These are phyloP conservation scores for Podila minutissima DNA, from an alignment of 192 early-diverging fungal genomes.

Conservation along the genomic window DNA sequence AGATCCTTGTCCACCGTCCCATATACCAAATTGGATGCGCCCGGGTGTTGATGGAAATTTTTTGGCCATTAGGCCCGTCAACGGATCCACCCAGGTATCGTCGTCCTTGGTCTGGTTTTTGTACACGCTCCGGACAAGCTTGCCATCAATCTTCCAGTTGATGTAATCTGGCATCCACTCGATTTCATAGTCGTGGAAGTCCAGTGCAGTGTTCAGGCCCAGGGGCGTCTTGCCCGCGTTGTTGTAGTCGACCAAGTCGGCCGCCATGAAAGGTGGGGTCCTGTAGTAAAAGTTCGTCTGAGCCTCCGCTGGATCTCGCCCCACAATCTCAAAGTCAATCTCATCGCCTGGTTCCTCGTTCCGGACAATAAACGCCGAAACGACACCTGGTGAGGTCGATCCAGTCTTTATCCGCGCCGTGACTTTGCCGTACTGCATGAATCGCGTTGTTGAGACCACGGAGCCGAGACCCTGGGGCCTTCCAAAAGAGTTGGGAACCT, in stretches of 20 bases:
- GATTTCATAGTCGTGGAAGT: constrained; percentile 65
- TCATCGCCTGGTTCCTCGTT: constrained; percentile 59
- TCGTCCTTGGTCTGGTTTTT: constrained; percentile 25
- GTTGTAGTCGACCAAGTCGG: constrained; percentile 62
- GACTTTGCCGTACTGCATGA: constrained; percentile 69
- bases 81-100: neutral
- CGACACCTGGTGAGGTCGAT: constrained; percentile 59
- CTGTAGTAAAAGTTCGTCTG: constrained; percentile 72
- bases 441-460: constrained; percentile 61
- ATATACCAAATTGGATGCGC: constrained; percentile 67
- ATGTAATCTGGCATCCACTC: constrained; percentile 67
- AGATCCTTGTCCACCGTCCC: constrained; percentile 70
- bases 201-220: constrained; percentile 49
- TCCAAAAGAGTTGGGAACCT: constrained; percentile 26
- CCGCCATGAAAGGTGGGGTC: constrained; percentile 24
- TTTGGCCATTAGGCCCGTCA: constrained; percentile 21
- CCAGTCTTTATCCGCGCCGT: constrained; percentile 63
- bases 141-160: constrained; percentile 58
- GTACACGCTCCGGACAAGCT: constrained; percentile 57
- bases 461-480: constrained; percentile 68
- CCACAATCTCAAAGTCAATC: constrained; percentile 76
- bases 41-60: constrained; percentile 63
- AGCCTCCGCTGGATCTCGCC: constrained; percentile 55
- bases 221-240: constrained; percentile 55
- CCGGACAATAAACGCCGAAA: constrained; percentile 65